Conservation (phyloP, 495 filamentous ascomycete genomes). For the Clavariopsis aquatica region DNA sequence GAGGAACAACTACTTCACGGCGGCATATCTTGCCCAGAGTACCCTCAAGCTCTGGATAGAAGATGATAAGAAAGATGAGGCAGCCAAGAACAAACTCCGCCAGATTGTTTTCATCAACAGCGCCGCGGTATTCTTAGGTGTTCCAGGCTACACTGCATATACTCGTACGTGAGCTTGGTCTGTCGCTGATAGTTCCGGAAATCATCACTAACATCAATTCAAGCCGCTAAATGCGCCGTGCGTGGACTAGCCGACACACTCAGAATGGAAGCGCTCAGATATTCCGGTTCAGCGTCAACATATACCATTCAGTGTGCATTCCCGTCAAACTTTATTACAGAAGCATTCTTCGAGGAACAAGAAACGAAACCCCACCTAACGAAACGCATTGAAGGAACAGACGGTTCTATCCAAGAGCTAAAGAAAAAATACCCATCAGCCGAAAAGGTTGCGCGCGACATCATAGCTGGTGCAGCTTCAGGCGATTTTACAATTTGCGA, state of each 20-base stretch:
- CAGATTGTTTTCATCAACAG: constrained; percentile 34
- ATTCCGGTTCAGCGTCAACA: constrained; percentile 20
- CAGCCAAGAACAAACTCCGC: constrained; percentile 1
- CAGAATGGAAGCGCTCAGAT: constrained; percentile 43
- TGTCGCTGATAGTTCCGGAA: constrained; percentile 14
- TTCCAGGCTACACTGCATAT: constrained; percentile 47
- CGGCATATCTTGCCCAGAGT: constrained; percentile 24
- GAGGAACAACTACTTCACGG: constrained; percentile 34
- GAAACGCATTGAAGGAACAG: constrained; percentile 44
- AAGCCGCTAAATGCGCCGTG: constrained; percentile 39
- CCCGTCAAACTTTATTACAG: constrained; percentile 37
- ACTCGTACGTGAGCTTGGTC: constrained; percentile 31
- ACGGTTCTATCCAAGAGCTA: too few species aligned
- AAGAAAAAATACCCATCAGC: too few species aligned
- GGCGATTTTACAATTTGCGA: too few species aligned
- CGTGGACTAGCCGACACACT: constrained; percentile 49
- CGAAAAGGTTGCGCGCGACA: too few species aligned
- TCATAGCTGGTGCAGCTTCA: too few species aligned
- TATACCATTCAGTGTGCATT: constrained; percentile 43
- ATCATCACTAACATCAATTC: constrained; percentile 20
- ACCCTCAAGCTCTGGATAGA: constrained; percentile 28
- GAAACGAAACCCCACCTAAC: constrained; percentile 44
- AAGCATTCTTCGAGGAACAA: constrained; percentile 44
- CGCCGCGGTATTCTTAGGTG: constrained; percentile 17
- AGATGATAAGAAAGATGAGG: constrained; percentile 11